Percentiles rank a stretch among this genome's conserved stretches.
Conservation (phyloP, 208 protist genomes). For the Naegleria gruberi region DNA sequence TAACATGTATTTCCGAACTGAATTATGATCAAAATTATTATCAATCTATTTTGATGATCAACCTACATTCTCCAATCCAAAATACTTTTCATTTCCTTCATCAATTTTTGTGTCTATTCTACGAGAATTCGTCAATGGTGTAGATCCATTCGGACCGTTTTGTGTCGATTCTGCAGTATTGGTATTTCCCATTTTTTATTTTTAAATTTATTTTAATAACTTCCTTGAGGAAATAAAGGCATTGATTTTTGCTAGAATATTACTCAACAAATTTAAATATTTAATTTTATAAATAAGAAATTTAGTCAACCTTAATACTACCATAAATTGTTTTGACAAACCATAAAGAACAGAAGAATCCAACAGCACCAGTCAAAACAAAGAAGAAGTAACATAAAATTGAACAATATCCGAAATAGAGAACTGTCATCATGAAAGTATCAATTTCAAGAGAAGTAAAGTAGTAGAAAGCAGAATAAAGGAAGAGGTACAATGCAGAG, state of each 20-base stretch:
- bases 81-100: background rate
- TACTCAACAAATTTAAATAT: too few species aligned
- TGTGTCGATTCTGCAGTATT: too few species aligned
- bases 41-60: background rate
- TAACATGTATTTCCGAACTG: constrained; percentile 19
- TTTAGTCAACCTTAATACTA: constrained; percentile 21
- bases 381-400: constrained; percentile 15
- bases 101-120: too few species aligned
- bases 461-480: constrained; percentile 64
- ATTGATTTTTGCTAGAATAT: too few species aligned
- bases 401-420: constrained; percentile 21
- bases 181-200: too few species aligned
- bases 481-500: constrained; percentile 62
- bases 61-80: constrained; percentile 1
- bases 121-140: too few species aligned
- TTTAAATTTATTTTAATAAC: too few species aligned
- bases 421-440: background rate
- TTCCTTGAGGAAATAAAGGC: too few species aligned
- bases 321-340: constrained; percentile 20
- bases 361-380: constrained; percentile 20
- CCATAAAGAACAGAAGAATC: constrained; percentile 8
- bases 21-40: background rate
- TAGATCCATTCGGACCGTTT: too few species aligned
- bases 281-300: background rate
- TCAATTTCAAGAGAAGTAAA: constrained; percentile 40